Conservation (phyloP, 2,329 filamentous ascomycete genomes). For the Pleochaeta shiraiana region DNA sequence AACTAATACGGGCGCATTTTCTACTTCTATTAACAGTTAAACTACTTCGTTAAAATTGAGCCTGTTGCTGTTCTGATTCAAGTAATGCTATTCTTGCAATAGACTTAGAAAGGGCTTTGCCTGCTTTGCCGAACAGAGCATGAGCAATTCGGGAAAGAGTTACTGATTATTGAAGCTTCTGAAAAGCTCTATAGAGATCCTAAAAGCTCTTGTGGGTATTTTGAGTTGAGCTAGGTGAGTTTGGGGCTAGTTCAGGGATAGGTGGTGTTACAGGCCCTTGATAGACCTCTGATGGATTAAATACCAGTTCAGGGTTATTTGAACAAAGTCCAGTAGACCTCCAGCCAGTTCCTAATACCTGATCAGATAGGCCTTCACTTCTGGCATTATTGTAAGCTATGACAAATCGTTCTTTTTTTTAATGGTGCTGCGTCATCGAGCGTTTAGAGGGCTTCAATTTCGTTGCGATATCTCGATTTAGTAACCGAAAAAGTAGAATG, state of each 20-base stretch:
- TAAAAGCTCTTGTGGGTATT: not conserved
- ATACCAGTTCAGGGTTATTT: not conserved
- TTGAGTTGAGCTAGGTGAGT: not conserved
- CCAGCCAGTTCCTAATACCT: not conserved
- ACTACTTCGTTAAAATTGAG: no score
- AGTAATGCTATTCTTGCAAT: no score
- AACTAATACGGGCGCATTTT: no score
- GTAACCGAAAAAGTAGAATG: no score
- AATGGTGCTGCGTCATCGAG: not conserved
- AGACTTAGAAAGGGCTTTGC: not conserved
- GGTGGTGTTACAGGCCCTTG: not conserved
- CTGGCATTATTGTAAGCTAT: not conserved
- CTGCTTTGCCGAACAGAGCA: not conserved
- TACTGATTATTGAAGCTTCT: not conserved
- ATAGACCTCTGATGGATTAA: not conserved
- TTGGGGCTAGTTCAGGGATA: not conserved
- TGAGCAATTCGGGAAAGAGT: not conserved
- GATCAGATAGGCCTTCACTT: not conserved
- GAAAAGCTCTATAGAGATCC: not conserved
- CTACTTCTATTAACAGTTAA: no score
- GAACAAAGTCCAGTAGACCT: not conserved
- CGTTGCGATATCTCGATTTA: not conserved
- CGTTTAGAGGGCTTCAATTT: not conserved
- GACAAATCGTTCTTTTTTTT: not conserved
- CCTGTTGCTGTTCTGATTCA: no score